These are phyloP conservation scores for Vitis labrusca DNA, from an alignment of 164 flowering plant genomes.

Conservation along the genomic window DNA sequence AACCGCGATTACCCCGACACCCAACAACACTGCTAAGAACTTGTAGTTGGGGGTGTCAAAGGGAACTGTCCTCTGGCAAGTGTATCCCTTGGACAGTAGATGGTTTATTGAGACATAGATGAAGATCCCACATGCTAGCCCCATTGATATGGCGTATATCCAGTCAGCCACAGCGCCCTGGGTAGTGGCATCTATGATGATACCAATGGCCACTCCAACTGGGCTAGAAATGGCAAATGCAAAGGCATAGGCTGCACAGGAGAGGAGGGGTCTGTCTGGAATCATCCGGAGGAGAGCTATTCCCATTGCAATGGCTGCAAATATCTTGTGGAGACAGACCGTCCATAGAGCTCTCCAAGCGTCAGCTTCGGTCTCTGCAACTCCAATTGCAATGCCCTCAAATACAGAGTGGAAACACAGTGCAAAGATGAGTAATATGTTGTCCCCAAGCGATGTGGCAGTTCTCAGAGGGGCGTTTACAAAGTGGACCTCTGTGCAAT, in stretches of 20 bases:
- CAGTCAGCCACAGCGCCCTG: slow-evolving; percentile 70
- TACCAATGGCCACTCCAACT: slow-evolving; percentile 73
- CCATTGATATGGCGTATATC: slow-evolving; percentile 81
- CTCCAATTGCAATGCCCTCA: slow-evolving; percentile 82
- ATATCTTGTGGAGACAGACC: slow-evolving; percentile 61
- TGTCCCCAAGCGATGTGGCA: slow-evolving; percentile 58
- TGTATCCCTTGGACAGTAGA: slow-evolving; percentile 55
- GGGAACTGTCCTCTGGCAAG: slow-evolving; percentile 24
- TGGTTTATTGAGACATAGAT: slow-evolving; percentile 71
- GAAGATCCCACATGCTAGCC: slow-evolving; percentile 71
- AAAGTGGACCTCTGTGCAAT: slow-evolving; percentile 6
- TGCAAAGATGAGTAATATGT: slow-evolving; percentile 59
- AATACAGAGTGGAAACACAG: slow-evolving; percentile 75
- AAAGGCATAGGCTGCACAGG: slow-evolving; percentile 57
- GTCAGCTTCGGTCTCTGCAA: slow-evolving; percentile 62
- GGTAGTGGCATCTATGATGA: slow-evolving; percentile 66
- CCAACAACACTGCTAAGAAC: slow-evolving; percentile 56
- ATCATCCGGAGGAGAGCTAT: slow-evolving; percentile 71
- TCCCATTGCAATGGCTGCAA: slow-evolving; percentile 85
- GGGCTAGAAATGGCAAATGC: slow-evolving; percentile 80
- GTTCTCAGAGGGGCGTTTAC: slow-evolving; percentile 14
- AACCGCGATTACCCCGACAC: slow-evolving; percentile 64
- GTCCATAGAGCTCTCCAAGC: slow-evolving; percentile 87
- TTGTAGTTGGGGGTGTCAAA: slow-evolving; percentile 39
- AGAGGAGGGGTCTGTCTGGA: slow-evolving; percentile 61